Base-by-base conservation (phyloP, 352 stramenopile species). In the Pythium monospermum region DNA sequence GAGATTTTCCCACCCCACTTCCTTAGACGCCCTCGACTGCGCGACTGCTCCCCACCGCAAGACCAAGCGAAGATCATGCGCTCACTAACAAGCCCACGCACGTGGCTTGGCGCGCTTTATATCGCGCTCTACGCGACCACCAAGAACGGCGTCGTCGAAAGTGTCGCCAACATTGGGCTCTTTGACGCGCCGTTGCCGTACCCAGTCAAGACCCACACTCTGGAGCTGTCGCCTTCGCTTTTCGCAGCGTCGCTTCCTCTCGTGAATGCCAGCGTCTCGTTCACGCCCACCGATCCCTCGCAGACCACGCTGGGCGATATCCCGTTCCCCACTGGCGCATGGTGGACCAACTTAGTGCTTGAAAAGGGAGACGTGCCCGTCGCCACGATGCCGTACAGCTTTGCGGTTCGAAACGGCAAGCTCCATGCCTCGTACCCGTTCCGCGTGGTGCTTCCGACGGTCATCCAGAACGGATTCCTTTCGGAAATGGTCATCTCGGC, bases 291-390 rank as follows among this genome's bases (percentile, higher is more conserved):
- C 11, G 37, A 53, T 18, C 23, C 65, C 39, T 28, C 61, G 53
- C 50, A 55, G 16, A 63, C 83, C 23, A 53, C 54, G 16, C 39
- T 67, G 5, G 64, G 58, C 6, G 74, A 85, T 51, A 63, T 73
- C 35, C 74, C 78, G 40, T 92, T 92, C 65, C 82, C 82, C 18
- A 92, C 82, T 0, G 78, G 78, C 41, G 78, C 82, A 4, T 92
- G 76, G 66, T 92, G 82, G 82, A 89, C 78, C 32, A 92, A 92
- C 57, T 62, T 88, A 28, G 79, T 92, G 52, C 68, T 92, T 25
- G 71, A 70, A 19, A 51, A 84, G 25, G 76, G 82, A 54, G 66
- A 78, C 28, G 68, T 68, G 39, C 49, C 66, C 36, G 69, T 92
- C 25, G 68, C 69, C n/a, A 69, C 75, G 46, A 73, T 89, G 65